Percentiles rank a stretch among this genome's conserved stretches.
phyloP scores from a whole-genome alignment of 352 stramenopile genomes.

The Phytophthora aleatoria region DNA sequence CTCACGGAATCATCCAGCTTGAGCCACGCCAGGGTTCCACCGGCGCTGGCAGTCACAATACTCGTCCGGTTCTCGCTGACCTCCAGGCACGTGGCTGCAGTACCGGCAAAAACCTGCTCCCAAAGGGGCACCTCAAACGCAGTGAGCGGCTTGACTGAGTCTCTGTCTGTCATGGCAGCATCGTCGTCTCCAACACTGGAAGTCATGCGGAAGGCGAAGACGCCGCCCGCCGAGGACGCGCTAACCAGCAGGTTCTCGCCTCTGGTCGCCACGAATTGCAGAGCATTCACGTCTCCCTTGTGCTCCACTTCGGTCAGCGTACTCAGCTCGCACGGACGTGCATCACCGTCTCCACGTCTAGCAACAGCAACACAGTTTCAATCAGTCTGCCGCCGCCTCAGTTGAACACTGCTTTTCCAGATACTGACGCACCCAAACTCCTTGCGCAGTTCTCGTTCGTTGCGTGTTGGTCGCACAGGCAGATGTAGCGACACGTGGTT shows the following conservation, averaged over 20 bases:
- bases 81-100: constrained; percentile 62
- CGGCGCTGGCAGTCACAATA: constrained; percentile 58
- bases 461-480: constrained; percentile 45
- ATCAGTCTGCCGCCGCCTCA: neutral
- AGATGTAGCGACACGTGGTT: constrained; percentile 63
- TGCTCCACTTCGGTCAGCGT: constrained; percentile 51
- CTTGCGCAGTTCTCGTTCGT: constrained; percentile 49
- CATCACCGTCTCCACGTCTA: constrained; percentile 20
- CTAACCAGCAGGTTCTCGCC: constrained; percentile 64
- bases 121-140: constrained; percentile 58
- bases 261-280: constrained; percentile 51
- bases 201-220: constrained; percentile 51
- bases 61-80: constrained; percentile 48
- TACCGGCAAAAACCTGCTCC: constrained; percentile 50
- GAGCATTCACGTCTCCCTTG: constrained; percentile 65
- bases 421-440: constrained; percentile 49
- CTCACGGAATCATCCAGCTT: constrained; percentile 57
- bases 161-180: constrained; percentile 18
- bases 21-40: constrained; percentile 69
- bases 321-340: constrained; percentile 46
- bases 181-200: constrained; percentile 25
- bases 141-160: constrained; percentile 13
- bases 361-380: constrained; percentile 1
- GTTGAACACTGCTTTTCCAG: neutral
- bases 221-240: constrained; percentile 57